Conservation (phyloP, 2,329 filamentous ascomycete genomes). For the Fusarium sp. region DNA sequence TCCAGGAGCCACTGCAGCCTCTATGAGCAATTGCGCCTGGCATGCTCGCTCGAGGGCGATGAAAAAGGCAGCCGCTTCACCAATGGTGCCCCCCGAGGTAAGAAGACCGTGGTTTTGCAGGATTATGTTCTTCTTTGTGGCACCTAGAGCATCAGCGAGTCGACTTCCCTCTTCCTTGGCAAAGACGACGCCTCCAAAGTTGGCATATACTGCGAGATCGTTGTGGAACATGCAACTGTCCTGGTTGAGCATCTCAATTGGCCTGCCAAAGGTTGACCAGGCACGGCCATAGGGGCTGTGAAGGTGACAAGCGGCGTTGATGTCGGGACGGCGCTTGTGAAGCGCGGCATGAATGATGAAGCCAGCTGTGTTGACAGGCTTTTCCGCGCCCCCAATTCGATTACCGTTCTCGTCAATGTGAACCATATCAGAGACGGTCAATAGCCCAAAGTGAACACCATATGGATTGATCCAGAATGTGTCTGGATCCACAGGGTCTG, state of each 20-base stretch:
- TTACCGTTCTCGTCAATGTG: conserved; percentile 67
- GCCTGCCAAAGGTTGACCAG: conserved; percentile 69
- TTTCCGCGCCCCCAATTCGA: conserved; percentile 67
- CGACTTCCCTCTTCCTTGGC: conserved; percentile 68
- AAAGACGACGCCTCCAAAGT: conserved; percentile 61
- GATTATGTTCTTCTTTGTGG: conserved; percentile 66
- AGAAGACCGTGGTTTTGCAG: conserved; percentile 75
- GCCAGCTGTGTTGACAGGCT: conserved; percentile 71
- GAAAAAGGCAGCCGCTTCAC: conserved; percentile 76
- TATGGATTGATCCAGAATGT: conserved; percentile 64
- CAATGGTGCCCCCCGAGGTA: conserved; percentile 73
- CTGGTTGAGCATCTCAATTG: conserved; percentile 74
- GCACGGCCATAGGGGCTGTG: conserved; percentile 71
- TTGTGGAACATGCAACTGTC: conserved; percentile 71
- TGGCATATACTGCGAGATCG: conserved; percentile 69
- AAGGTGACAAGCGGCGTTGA: conserved; percentile 72
- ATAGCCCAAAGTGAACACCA: conserved; percentile 70
- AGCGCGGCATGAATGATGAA: conserved; percentile 75
- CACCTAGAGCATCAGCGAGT: conserved; percentile 69
- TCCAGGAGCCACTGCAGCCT: conserved; percentile 60
- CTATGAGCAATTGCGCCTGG: conserved; percentile 70
- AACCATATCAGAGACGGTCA: conserved; percentile 73
- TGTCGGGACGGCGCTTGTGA: conserved; percentile 69
- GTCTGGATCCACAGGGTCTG: conserved; percentile 47
- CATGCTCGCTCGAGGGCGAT: conserved; percentile 73